A percentile compares a stretch with the other conserved stretches of the same genome.
These are phyloP conservation scores for Beauveria scarabaeidicola DNA, from an alignment of 2,329 filamentous ascomycete genomes.

Conservation along the genomic window DNA sequence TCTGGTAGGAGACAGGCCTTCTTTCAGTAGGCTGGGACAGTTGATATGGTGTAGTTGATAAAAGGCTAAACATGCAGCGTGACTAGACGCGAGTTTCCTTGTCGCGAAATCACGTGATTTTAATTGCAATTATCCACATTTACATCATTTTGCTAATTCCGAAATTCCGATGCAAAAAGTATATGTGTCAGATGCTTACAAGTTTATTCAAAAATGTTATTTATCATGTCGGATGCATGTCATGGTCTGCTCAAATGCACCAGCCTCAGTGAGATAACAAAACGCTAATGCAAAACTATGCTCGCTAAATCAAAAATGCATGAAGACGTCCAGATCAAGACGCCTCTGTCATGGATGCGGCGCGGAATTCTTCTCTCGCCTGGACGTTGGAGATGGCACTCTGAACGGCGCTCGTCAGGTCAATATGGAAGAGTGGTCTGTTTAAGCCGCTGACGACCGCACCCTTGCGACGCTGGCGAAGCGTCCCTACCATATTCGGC, in stretches of 20 bases:
- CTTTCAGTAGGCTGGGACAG: too few species aligned
- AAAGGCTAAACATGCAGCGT: not conserved
- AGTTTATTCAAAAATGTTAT: too few species aligned
- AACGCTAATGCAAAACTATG: not conserved
- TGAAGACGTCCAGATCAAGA: not conserved
- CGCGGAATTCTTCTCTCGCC: slow-evolving; percentile 32
- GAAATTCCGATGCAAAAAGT: not conserved
- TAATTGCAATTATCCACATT: not conserved
- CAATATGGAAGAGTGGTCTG: slow-evolving; percentile 86
- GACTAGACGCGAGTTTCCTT: not conserved
- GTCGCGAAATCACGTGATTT: slow-evolving; percentile 10
- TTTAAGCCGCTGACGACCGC: slow-evolving; percentile 80
- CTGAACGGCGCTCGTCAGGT: slow-evolving; percentile 81
- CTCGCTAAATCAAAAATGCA: not conserved
- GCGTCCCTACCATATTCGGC: slow-evolving; percentile 12
- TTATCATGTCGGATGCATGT: not conserved
- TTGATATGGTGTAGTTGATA: not conserved
- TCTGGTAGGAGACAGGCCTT: not conserved
- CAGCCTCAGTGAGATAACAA: not conserved
- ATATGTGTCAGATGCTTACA: not conserved
- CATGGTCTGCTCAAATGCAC: not conserved
- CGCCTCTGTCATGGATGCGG: not conserved
- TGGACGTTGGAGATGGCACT: slow-evolving; percentile 76
- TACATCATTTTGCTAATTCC: not conserved
- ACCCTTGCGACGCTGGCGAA: slow-evolving; percentile 34